Conservation (phyloP, 768 basidiomycete species). For the Cystobasidiopsis lactophilus region DNA sequence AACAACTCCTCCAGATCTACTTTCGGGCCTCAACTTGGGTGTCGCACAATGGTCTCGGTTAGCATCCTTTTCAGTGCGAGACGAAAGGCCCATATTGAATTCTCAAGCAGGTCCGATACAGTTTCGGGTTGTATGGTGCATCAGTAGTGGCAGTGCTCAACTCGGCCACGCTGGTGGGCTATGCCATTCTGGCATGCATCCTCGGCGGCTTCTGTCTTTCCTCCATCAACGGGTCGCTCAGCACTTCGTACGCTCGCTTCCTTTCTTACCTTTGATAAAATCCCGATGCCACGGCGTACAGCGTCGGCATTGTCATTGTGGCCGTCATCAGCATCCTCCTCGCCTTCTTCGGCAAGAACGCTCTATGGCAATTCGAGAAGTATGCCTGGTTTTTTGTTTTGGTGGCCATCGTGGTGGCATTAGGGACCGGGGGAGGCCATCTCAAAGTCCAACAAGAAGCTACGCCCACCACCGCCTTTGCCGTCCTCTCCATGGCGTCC, state of each 20-base stretch:
- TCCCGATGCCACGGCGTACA: not conserved
- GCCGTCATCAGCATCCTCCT: conserved; percentile 2
- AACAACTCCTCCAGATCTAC: no score
- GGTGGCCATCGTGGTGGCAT: conserved; percentile 2
- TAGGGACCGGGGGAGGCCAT: not conserved
- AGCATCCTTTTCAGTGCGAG: not conserved
- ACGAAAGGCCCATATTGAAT: not conserved
- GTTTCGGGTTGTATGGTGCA: not conserved
- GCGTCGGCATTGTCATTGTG: not conserved
- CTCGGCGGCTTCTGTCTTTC: not conserved
- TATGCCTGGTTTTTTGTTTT: not conserved
- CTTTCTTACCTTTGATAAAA: not conserved
- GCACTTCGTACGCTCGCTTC: not conserved
- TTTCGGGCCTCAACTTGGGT: not conserved
- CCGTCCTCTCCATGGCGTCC: not conserved
- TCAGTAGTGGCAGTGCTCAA: not conserved
- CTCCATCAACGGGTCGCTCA: not conserved
- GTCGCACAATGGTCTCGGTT: not conserved
- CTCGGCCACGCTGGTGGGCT: not conserved
- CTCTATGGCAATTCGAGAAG: not conserved
- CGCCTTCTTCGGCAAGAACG: conserved; percentile 1
- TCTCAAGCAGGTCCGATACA: not conserved
- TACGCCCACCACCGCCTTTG: not conserved
- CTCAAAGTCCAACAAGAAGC: not conserved
- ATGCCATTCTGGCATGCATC: not conserved